Evolutionary conservation across 768 basidiomycete species (phyloP), one percentile per base, ranked within the genome.

Genomic region (Lactifluus rugatus): DNA sequence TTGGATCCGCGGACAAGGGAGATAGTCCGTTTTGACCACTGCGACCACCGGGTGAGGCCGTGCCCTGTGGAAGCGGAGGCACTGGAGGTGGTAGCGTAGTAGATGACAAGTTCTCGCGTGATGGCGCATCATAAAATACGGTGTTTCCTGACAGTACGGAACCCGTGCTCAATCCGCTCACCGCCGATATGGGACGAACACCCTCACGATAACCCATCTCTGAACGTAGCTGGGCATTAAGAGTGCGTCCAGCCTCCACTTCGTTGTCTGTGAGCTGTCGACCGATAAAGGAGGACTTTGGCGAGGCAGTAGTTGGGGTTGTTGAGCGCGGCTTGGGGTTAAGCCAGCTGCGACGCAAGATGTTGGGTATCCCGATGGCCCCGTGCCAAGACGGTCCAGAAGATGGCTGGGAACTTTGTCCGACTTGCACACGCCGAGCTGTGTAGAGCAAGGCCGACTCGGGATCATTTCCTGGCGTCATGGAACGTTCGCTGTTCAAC

Each of bases 51-150:
- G 45, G 54, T 3, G 42, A 57, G n/a, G 54, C 47, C 26, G 42
- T 57, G 48, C 48, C 53, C n/a, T 31, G 62, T 37, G 48, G 57
- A 62, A 36, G 78, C 9, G 75, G 74, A 48, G 77, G 75, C 17
- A 71, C 54, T 11, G 67, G 67, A 6, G 71, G 64, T 5, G 76
- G 75, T 6, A 75, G 75, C 8, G 75, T 76, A 68, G 75, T 76
- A 68, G 61, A 69, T 21, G 80, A 77, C 2, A 81, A 80, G 2
- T 63, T 69, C 11, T 75, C 69, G 10, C 70, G 69, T 0, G 83
- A 83, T 3, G 69, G 57, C 0, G 85, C 85, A 64, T 87, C 85
- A 60, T 82, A 81, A 62, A 82, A 87, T 2, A 83, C 64, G 0
- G 83, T 85, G 31, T 72, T 76, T 4, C 79, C 83, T 1, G 79